Base-by-base conservation (phyloP, 129 eudicot species). In the Centella asiatica region DNA sequence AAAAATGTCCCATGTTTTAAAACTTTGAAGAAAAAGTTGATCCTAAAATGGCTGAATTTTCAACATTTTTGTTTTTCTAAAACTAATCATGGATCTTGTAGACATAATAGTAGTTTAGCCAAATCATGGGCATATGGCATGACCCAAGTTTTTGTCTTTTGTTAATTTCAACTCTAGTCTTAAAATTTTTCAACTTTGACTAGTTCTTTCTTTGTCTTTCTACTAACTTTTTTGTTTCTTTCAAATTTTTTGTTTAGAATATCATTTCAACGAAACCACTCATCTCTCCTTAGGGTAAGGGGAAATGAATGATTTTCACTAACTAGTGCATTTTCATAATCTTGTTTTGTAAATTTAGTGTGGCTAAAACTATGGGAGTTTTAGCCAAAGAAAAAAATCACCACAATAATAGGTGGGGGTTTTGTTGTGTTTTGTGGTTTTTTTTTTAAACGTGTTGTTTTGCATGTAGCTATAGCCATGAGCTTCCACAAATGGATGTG, bases 311-410 rank as follows among this genome's bases (percentile, higher is more conserved):
- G 79, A 32, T 59, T 1, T 32, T 2, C 23, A 65, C 22, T 50
- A 22, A 65, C 59, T 54, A n/a, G 45, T 60, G 60, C 44, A 52
- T 44, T 36, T 44, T 45, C 78, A 17, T 37, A 40, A 49, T 62
- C 53, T 55, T 34, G 31, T 50, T 54, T 32, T 81, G 81, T 75
- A 73, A 68, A 81, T 79, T 79, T 42, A 76, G 61, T 62, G 69
- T 62, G 89, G 83, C 78, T 72, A 69, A n/a, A 76, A 74, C 89
- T 71, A 52, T 39, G 80, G 95, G 81, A 71, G 84, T 82, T 77
- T 67, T 57, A 71, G 88, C 78, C 88, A 62, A 66, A n/a, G n/a
- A n/a, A n/a, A n/a, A n/a, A n/a, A 72, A 71, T 62, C 44, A 36
- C 51, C 74, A 62, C 71, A 74, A 74, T 67, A 73, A 64, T 70